Percentiles rank a stretch among this genome's conserved stretches.
Evolutionary conservation across 768 basidiomycete species (phyloP).

Genomic region (Suillus luteus): DNA sequence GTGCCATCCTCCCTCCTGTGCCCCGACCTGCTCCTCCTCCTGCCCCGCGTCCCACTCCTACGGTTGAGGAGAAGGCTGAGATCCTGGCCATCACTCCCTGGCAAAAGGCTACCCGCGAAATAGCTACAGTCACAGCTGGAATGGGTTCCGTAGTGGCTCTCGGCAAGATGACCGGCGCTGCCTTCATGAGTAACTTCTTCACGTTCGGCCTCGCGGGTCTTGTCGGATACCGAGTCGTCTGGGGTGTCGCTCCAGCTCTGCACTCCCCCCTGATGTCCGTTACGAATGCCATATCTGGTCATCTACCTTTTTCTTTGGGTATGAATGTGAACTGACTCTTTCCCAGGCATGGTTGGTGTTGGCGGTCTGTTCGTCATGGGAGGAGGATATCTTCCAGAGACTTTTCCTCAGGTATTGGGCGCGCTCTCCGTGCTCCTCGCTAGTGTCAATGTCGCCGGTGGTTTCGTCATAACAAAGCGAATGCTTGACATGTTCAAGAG

Average conservation of each 20-base stretch:
- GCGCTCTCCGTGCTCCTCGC: conserved; percentile 85
- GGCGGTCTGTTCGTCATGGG: conserved; percentile 93
- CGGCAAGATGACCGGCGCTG: conserved; percentile 77
- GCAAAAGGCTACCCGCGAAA: conserved; percentile 78
- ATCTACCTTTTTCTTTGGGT: conserved; percentile 26
- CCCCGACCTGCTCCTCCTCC: conserved; percentile 72
- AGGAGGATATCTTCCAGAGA: conserved; percentile 80
- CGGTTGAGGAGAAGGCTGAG: conserved; percentile 47
- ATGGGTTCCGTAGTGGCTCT: conserved; percentile 74
- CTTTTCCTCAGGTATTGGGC: conserved; percentile 77
- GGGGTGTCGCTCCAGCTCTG: conserved; percentile 86
- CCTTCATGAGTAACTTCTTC: conserved; percentile 89
- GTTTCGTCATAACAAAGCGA: conserved; percentile 86
- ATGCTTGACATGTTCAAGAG: conserved; percentile 95
- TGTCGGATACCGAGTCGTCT: conserved; percentile 87
- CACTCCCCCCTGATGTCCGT: conserved; percentile 93
- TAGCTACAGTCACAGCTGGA: conserved; percentile 70
- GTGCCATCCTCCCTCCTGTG: conserved; percentile 62
- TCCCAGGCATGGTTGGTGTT: conserved; percentile 71
- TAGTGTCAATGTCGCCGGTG: conserved; percentile 85
- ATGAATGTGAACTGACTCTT: not conserved
- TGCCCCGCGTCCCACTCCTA: conserved; percentile 49
- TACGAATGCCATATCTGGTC: conserved; percentile 84
- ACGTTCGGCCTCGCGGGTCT: conserved; percentile 85
- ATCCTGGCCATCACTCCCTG: conserved; percentile 74